Evolutionary conservation across 176 grass and related monocot genomes (phyloP).

Genomic region (Avena sativa): DNA sequence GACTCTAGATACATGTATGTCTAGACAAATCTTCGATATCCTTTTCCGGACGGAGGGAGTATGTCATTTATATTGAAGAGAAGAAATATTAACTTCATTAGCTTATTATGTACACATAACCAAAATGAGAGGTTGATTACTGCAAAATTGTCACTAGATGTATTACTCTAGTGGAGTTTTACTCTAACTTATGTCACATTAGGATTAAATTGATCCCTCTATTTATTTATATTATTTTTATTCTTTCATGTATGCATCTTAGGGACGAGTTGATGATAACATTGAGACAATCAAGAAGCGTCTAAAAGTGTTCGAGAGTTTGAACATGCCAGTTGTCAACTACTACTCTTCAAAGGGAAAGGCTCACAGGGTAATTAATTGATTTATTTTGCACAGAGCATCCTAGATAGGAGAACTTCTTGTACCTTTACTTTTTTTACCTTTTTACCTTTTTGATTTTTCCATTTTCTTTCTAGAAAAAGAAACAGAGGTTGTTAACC

Average conservation of each 20-base stretch:
- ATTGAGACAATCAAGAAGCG: conserved; percentile 92
- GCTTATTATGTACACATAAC: neutral
- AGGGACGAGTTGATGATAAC: conserved; percentile 99
- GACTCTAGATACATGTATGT: no score
- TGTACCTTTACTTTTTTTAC: neutral
- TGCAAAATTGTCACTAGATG: neutral
- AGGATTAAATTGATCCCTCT: neutral
- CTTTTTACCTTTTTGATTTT: neutral
- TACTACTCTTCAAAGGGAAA: conserved; percentile 89
- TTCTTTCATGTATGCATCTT: conserved; percentile 30
- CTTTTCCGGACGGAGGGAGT: no score
- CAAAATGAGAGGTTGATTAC: neutral
- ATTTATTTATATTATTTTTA: neutral
- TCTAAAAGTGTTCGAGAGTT: conserved; percentile 81
- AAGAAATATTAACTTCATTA: neutral
- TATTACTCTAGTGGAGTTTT: neutral
- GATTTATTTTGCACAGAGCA: neutral
- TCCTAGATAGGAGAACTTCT: conserved; percentile 5
- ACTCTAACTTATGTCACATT: neutral
- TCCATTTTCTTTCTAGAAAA: neutral
- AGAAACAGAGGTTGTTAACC: neutral
- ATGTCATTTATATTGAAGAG: conserved; percentile 5
- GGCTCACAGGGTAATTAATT: conserved; percentile 73
- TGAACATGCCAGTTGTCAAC: conserved; percentile 91
- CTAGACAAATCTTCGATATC: no score